Percentiles rank a stretch among this genome's conserved stretches.
Evolutionary conservation across 2,329 filamentous ascomycete species (phyloP).

Genomic region (Plenodomus lindquistii): DNA sequence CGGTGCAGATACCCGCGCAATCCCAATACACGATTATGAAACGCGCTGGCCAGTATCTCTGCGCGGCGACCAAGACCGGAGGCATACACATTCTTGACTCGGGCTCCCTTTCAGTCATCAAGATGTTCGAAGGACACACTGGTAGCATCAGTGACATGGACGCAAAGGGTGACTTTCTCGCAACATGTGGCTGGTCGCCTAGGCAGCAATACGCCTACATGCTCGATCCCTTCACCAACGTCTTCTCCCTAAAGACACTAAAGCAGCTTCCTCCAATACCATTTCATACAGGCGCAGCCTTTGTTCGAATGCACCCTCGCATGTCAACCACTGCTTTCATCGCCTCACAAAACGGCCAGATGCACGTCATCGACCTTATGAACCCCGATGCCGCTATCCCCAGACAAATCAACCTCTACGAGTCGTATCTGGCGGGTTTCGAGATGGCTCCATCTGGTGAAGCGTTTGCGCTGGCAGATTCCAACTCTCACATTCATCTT

Average conservation of each 20-base stretch:
- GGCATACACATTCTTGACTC: conserved; percentile 86
- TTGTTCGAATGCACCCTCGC: conserved; percentile 93
- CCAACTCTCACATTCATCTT: conserved; percentile 76
- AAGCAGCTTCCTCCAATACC: conserved; percentile 86
- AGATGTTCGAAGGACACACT: conserved; percentile 88
- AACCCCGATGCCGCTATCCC: conserved; percentile 88
- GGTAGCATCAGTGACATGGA: conserved; percentile 96
- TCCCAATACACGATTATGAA: conserved; percentile 91
- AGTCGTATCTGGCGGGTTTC: conserved; percentile 73
- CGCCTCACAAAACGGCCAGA: conserved; percentile 86
- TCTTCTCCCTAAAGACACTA: conserved; percentile 93
- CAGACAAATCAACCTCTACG: conserved; percentile 76
- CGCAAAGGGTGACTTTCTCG: conserved; percentile 89
- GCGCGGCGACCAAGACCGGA: conserved; percentile 82
- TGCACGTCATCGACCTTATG: conserved; percentile 95
- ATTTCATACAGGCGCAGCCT: conserved; percentile 88
- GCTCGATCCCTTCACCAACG: conserved; percentile 89
- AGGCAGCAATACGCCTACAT: conserved; percentile 79
- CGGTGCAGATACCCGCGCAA: conserved; percentile 65
- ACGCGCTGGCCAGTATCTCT: conserved; percentile 81
- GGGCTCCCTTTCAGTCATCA: conserved; percentile 74
- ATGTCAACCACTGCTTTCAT: conserved; percentile 95
- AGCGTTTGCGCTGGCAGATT: conserved; percentile 78
- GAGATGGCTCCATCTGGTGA: conserved; percentile 89
- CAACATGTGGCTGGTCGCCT: conserved; percentile 91